Conservation (phyloP, 306 rosid species). For the Herpetospermum pedunculosum region DNA sequence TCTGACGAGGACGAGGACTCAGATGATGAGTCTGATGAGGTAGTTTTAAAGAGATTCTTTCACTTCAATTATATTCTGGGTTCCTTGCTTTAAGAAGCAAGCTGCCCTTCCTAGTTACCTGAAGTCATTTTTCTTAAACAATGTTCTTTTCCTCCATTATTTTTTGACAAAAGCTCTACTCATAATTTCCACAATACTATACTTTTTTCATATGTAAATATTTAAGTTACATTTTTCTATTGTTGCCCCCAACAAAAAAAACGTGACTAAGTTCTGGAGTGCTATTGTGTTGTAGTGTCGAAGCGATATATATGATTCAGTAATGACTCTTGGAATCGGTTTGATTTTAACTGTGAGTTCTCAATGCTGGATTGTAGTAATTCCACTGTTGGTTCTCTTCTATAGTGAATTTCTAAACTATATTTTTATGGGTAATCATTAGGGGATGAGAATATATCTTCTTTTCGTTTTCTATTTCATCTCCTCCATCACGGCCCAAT, state of each 20-base stretch:
- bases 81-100: not conserved
- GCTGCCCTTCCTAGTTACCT: not conserved
- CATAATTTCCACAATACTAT: too few relatives aligned
- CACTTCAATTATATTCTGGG: not conserved
- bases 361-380: not conserved
- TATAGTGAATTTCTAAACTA: too few relatives aligned
- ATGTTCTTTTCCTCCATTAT: not conserved
- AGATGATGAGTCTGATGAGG: constrained; percentile 34
- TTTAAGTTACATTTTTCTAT: too few relatives aligned
- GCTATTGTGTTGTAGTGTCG: not conserved
- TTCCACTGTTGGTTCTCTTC: too few relatives aligned
- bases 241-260: not conserved
- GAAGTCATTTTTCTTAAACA: not conserved
- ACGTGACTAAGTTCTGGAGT: not conserved
- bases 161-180: not conserved
- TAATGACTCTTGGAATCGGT: not conserved
- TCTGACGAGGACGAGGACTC: constrained; percentile 36
- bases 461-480: not conserved
- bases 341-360: not conserved
- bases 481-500: not conserved
- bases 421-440: not conserved
- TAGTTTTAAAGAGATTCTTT: not conserved
- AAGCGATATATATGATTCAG: not conserved
- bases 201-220: too few relatives aligned
- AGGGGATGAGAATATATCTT: not conserved